Conservation (phyloP, 192 early-diverging fungal genomes). For the Entomortierella beljakovae region DNA sequence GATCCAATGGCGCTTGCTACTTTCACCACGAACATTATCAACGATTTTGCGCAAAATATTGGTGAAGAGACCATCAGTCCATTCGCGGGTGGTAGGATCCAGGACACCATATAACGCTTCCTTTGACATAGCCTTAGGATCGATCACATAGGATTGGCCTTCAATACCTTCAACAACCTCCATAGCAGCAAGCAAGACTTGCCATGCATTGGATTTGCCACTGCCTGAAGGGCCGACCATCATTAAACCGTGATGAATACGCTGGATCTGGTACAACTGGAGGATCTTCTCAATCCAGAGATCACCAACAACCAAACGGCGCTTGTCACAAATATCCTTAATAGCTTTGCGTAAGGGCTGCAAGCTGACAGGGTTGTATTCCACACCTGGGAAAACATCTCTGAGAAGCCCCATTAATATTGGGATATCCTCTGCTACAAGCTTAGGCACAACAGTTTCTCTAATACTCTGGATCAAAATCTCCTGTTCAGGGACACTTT, state of each 20-base stretch:
- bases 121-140: constrained; percentile 98
- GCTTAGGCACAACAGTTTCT: constrained; percentile 98
- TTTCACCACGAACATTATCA: constrained; percentile 98
- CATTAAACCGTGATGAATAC: constrained; percentile 99
- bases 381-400: constrained; percentile 95
- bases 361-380: constrained; percentile 83
- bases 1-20: constrained; percentile 96
- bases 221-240: constrained; percentile 98
- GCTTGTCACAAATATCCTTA: constrained; percentile 78
- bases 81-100: constrained; percentile 98
- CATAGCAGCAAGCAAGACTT: constrained; percentile 90
- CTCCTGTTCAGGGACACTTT: constrained; percentile 83
- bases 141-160: constrained; percentile 94
- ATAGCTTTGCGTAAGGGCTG: constrained; percentile 80
- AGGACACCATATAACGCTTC: constrained; percentile 96
- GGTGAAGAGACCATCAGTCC: constrained; percentile 99
- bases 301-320: constrained; percentile 78
- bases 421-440: constrained; percentile 96
- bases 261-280: constrained; percentile 98
- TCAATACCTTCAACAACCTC: constrained; percentile 91
- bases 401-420: constrained; percentile 86
- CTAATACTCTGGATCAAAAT: constrained; percentile 96
- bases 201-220: constrained; percentile 96
- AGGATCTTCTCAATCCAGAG: constrained; percentile 97
- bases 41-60: constrained; percentile 97